Conservation (phyloP, 768 basidiomycete species). For the Pleurotus tuoliensis region DNA sequence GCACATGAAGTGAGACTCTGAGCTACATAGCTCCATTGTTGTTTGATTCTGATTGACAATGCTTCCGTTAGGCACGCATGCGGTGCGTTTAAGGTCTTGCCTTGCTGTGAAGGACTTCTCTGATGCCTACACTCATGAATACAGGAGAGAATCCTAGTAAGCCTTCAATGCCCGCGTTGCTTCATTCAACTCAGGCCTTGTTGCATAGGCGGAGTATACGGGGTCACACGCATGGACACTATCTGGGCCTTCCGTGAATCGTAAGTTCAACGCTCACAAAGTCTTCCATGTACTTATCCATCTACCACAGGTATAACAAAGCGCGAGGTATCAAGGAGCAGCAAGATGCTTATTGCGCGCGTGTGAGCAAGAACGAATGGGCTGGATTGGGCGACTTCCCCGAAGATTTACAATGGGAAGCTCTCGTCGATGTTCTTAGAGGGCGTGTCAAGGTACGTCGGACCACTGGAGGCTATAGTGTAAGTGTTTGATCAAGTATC, state of each 20-base stretch:
- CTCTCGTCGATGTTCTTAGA: constrained; percentile 71
- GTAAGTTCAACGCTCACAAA: constrained; percentile 21
- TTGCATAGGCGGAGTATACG: constrained; percentile 36
- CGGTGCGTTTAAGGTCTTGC: constrained; percentile 24
- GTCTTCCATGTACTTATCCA: constrained; percentile 15
- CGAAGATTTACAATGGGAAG: constrained; percentile 68
- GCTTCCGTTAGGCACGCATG: constrained; percentile 38
- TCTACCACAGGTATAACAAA: constrained; percentile 45
- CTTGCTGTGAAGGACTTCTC: too few relatives aligned
- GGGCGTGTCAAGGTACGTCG: constrained; percentile 62
- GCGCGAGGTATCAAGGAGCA: constrained; percentile 57
- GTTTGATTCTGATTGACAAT: not conserved
- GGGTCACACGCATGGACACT: constrained; percentile 57
- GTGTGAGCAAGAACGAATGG: constrained; percentile 47
- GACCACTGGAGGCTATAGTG: not conserved
- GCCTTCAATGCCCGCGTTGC: constrained; percentile 19
- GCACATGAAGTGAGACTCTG: constrained; percentile 61
- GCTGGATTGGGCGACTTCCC: constrained; percentile 52
- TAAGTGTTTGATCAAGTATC: constrained; percentile 11
- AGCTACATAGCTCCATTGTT: not conserved
- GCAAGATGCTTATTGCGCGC: constrained; percentile 62
- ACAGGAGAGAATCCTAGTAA: constrained; percentile 56
- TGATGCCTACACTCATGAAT: constrained; percentile 9
- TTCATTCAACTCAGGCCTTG: too few relatives aligned
- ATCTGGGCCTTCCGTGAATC: constrained; percentile 62